Conservation (phyloP, 805 yeast genomes). For the Pichia phayaonensis region DNA sequence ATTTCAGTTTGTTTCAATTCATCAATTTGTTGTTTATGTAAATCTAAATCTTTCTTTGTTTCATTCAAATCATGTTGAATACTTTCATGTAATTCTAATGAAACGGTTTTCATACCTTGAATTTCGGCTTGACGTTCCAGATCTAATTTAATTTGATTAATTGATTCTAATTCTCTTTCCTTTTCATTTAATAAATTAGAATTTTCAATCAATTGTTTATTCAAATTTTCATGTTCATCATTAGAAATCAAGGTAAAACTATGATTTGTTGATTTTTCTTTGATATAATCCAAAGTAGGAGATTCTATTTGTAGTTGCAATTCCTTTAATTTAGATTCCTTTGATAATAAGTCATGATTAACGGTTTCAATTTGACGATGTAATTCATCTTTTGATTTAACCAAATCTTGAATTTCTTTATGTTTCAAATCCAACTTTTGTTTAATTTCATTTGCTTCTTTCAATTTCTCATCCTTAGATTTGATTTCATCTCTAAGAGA, state of each 20-base stretch:
- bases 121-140: slow-evolving; percentile 10
- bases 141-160: slow-evolving; percentile 10
- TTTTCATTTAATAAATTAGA: slow-evolving; percentile 1
- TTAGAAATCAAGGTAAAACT: slow-evolving; percentile 26
- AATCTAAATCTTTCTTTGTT: slow-evolving; percentile 3
- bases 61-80: slow-evolving; percentile 9
- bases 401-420: slow-evolving; percentile 5
- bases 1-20: slow-evolving; percentile 5
- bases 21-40: background rate
- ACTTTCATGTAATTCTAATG: slow-evolving; percentile 11
- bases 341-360: background rate
- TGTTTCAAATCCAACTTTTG: slow-evolving; percentile 1
- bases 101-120: slow-evolving; percentile 10
- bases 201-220: slow-evolving; percentile 4
- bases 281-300: slow-evolving; percentile 6
- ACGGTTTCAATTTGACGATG: background rate
- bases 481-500: slow-evolving; percentile 6
- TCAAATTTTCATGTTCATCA: slow-evolving; percentile 9
- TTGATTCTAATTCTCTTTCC: slow-evolving; percentile 7
- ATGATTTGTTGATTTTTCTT: slow-evolving; percentile 19
- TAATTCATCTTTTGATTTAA: background rate
- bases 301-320: slow-evolving; percentile 2
- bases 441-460: background rate
- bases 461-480: background rate
- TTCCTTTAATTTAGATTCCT: slow-evolving; percentile 2